Evolutionary conservation across 345 rosid genomes (phyloP).

Genomic region (Kandelia obovata): DNA sequence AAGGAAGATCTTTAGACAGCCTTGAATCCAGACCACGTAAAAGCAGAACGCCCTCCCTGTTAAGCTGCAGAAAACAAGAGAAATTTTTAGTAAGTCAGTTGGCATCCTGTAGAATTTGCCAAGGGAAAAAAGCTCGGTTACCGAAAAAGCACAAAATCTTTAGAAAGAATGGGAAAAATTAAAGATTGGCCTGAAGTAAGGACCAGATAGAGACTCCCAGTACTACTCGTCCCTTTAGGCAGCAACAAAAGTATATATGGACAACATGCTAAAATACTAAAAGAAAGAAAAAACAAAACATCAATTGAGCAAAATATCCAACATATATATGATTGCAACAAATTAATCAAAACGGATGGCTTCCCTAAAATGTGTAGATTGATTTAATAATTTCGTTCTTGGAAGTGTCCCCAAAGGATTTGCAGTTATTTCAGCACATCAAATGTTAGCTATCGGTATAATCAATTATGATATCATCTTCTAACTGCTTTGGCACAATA

Average conservation of each 20-base stretch:
- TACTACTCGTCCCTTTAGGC: background rate
- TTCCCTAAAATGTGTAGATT: background rate
- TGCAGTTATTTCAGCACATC: background rate
- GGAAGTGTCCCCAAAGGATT: background rate
- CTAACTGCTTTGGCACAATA: background rate
- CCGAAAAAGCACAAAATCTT: background rate
- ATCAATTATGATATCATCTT: slow-evolving; percentile 3
- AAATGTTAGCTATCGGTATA: background rate
- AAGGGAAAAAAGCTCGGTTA: background rate
- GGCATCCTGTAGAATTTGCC: slow-evolving; percentile 5
- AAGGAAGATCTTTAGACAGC: slow-evolving; percentile 85
- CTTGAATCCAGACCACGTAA: slow-evolving; percentile 88
- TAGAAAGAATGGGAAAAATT: background rate
- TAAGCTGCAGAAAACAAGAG: slow-evolving; percentile 52
- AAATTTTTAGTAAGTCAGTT: slow-evolving; percentile 4
- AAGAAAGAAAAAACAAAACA: background rate
- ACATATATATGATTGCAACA: background rate
- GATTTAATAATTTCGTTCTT: background rate
- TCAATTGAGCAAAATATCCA: background rate
- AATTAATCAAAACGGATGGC: slow-evolving; percentile 5
- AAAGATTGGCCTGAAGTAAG: background rate
- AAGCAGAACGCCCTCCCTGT: slow-evolving; percentile 81
- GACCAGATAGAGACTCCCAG: background rate
- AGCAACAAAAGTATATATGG: background rate
- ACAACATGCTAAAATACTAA: background rate